Evolutionary conservation across 495 filamentous ascomycete species (phyloP), one percentile per base, ranked within the genome.

Genomic region (Amniculicola lignicola): DNA sequence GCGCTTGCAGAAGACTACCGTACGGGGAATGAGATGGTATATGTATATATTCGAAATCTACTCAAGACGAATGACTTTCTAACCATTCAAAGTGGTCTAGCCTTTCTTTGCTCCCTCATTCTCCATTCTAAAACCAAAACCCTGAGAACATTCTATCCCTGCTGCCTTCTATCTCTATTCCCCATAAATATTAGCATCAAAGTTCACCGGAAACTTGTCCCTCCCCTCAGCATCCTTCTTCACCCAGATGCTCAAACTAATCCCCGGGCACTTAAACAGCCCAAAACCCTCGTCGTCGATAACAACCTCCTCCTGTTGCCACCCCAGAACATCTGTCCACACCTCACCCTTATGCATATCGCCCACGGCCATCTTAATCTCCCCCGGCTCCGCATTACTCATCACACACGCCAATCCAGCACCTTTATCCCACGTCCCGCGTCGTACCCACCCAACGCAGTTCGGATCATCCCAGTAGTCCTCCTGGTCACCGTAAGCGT

Each of bases 381-480:
- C 16, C 2, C 55, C 54, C 12, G 43, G 44, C 19, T 24, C 58
- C 6, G 58, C 57, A 38, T 68, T 69, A 46, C 63, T 70, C 56
- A 72, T 65, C 1, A 74, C 49, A 28, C 61, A 58, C 3, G 69
- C 71, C 42, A 68, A 38, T 6, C 71, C 70, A 16, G 15, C 33
- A 22, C 57, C 55, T 23, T 55, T 54, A 15, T 63, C 61, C 45
- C 42, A 43, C 1, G 61, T 84, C 9, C 84, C 85, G 52, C 78
- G 78, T 5, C 86, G 73, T 1, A 85, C 80, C 72, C 82, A 89
- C 62, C 85, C 86, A 53, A 90, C 78, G 66, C 85, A 89, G 28
- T 81, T 82, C 21, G 70, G 62, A 36, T 75, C 74, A 67, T 87
- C 79, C 55, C 85, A 86, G 66, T 88, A 89, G 57, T 88, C 82